Conservation (phyloP, 1,284 basidiomycete genomes). For the Schizophyllum commune region DNA sequence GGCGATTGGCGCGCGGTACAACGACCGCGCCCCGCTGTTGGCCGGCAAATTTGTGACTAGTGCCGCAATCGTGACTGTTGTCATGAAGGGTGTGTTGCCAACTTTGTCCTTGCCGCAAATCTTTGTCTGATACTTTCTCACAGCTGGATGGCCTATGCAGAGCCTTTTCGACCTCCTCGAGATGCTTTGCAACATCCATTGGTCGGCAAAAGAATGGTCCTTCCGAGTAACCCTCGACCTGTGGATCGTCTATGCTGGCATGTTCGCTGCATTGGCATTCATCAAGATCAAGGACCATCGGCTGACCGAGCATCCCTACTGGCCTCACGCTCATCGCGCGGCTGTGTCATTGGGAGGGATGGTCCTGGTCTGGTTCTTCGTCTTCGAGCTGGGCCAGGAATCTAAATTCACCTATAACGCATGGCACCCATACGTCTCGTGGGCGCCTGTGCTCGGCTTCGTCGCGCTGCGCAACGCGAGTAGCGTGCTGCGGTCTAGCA, state of each 20-base stretch:
- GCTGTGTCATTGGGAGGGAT: slow-evolving; percentile 42
- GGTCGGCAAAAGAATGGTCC: slow-evolving; percentile 80
- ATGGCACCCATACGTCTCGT: slow-evolving; percentile 81
- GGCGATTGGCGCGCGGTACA: slow-evolving; percentile 62
- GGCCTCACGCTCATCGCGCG: slow-evolving; percentile 45
- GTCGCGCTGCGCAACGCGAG: slow-evolving; percentile 72
- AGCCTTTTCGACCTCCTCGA: slow-evolving; percentile 57
- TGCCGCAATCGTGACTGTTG: slow-evolving; percentile 51
- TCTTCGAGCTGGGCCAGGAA: slow-evolving; percentile 69
- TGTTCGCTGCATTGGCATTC: slow-evolving; percentile 67
- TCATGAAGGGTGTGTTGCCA: slow-evolving; percentile 36
- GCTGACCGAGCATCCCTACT: slow-evolving; percentile 62
- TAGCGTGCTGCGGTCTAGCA: slow-evolving; percentile 58
- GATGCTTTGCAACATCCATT: slow-evolving; percentile 63
- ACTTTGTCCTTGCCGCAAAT: neutral
- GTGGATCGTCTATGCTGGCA: slow-evolving; percentile 82
- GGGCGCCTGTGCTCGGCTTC: slow-evolving; percentile 73
- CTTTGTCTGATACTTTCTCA: neutral
- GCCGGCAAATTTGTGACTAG: slow-evolving; percentile 64
- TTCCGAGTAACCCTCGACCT: slow-evolving; percentile 85
- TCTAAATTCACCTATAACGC: slow-evolving; percentile 80
- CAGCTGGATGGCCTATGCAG: slow-evolving; percentile 54
- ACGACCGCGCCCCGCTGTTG: slow-evolving; percentile 63
- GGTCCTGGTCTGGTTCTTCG: slow-evolving; percentile 69
- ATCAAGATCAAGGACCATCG: slow-evolving; percentile 72